Evolutionary conservation across 2,329 filamentous ascomycete genomes (phyloP).

Genomic region (Pyricularia grisea): DNA sequence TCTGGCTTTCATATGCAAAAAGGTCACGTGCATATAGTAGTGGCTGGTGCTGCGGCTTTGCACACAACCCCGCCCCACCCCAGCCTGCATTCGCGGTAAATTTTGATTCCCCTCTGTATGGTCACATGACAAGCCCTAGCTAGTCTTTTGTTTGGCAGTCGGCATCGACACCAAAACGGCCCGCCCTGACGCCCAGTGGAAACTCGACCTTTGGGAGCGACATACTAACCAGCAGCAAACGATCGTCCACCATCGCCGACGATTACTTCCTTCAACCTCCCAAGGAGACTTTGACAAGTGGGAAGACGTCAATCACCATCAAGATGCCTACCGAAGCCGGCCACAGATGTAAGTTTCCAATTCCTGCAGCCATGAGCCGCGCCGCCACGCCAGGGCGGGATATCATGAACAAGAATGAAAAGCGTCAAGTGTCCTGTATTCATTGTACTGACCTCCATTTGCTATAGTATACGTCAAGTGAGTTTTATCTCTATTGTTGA

Average conservation of each 20-base stretch:
- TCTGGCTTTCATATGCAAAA: not conserved
- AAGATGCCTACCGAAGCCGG: constrained; percentile 84
- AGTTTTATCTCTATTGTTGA: constrained; percentile 33
- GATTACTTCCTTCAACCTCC: constrained; percentile 5
- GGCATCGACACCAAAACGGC: constrained; percentile 1
- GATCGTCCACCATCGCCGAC: constrained; percentile 4
- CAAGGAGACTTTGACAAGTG: constrained; percentile 6
- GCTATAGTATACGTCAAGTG: constrained; percentile 78
- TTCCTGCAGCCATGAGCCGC: constrained; percentile 5
- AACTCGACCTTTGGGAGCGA: constrained; percentile 1
- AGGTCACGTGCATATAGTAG: not conserved
- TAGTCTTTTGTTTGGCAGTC: not conserved
- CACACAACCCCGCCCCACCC: not conserved
- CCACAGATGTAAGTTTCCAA: constrained; percentile 68
- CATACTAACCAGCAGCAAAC: constrained; percentile 5
- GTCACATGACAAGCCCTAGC: constrained; percentile 1
- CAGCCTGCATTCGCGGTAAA: not conserved
- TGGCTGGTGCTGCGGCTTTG: not conserved
- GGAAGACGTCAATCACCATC: constrained; percentile 21
- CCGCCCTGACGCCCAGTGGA: not conserved
- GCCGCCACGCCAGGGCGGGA: constrained; percentile 9
- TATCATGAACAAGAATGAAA: not conserved
- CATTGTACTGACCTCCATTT: not conserved
- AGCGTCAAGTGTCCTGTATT: not conserved
- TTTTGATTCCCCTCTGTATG: not conserved